A percentile compares a stretch with the other conserved stretches of the same genome.
These are phyloP conservation scores for Aspergillus conjunctus DNA, from an alignment of 495 filamentous ascomycete species.

Conservation along the genomic window DNA sequence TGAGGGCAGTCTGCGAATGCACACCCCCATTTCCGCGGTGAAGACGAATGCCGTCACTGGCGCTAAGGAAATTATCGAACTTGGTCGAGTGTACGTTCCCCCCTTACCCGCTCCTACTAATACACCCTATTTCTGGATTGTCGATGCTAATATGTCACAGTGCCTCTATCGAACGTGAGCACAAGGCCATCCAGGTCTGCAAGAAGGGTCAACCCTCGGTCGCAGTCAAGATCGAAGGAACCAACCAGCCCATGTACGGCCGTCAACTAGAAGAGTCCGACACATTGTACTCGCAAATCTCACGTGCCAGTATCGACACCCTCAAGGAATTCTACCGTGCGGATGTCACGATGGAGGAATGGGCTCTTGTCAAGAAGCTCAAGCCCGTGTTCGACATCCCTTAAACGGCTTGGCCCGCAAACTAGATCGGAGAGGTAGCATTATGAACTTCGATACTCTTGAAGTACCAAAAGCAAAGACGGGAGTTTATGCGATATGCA, in stretches of 20 bases:
- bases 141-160: conserved; percentile 42
- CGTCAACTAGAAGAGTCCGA: conserved; percentile 96
- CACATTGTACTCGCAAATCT: conserved; percentile 82
- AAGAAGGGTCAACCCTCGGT: conserved; percentile 97
- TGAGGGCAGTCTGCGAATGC: conserved; percentile 81
- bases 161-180: conserved; percentile 92
- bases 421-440: not conserved
- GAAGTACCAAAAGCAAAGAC: conserved; percentile 6
- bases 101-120: not conserved
- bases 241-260: conserved; percentile 93
- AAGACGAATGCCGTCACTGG: conserved; percentile 77
- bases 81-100: conserved; percentile 91
- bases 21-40: conserved; percentile 85
- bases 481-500: conserved; percentile 11
- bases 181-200: conserved; percentile 87
- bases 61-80: conserved; percentile 74
- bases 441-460: too few relatives aligned
- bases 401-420: conserved; percentile 36
- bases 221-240: conserved; percentile 95
- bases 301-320: conserved; percentile 83
- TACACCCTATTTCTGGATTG: not conserved
- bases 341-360: conserved; percentile 93
- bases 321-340: conserved; percentile 94
- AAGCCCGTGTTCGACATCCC: conserved; percentile 93
- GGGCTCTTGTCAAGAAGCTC: conserved; percentile 87